Base-by-base conservation (phyloP, 805 yeast genomes). In the Pichia deserticola region DNA sequence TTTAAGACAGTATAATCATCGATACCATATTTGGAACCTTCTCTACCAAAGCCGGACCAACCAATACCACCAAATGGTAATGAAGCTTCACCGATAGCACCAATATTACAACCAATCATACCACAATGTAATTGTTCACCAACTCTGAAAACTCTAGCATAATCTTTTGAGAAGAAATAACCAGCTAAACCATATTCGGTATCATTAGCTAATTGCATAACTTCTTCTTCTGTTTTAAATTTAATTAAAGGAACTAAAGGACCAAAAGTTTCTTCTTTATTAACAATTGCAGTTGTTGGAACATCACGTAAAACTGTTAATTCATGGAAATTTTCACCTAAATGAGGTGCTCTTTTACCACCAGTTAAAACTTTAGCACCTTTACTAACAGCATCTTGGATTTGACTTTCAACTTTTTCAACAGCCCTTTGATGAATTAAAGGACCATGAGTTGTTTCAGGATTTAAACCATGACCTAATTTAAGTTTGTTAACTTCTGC, bases 21-120 rank as follows among this genome's bases (percentile, higher is more conserved):
- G 46, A 84, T 63, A 38, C 93, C 93, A 62, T 79, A 81, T 60
- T 77, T 75, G 28, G 89, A 82, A 50, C 89, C 90, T 69, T 85
- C 90, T 66, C 89, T 78, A 48, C 93, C 92, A 57, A 82, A 83
- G 1, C 92, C 95, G 36, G 87, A 80, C 65, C 83, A 79, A 60
- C 84, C 84, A 43, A 86, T 74, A 46, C 95, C 95, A 27, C 95
- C 95, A 60, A 82, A 82, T 41, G 87, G 86, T 53, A 81, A 61
- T n/a, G 84, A 74, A 20, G 85, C 76, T 54, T 73, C 92, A 15
- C 87, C 78, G 49, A 87, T 77, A 10, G 77, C 68, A 30, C 93
- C 93, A 10, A 89, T 79, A 67, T 87, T 87, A 50, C 79, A 81
- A 40, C 93, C 93, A 47, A 87, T 76, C 95, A 87, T 87, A 44